These are phyloP conservation scores for Candida boleticola DNA, from an alignment of 805 yeast species.

Conservation along the genomic window DNA sequence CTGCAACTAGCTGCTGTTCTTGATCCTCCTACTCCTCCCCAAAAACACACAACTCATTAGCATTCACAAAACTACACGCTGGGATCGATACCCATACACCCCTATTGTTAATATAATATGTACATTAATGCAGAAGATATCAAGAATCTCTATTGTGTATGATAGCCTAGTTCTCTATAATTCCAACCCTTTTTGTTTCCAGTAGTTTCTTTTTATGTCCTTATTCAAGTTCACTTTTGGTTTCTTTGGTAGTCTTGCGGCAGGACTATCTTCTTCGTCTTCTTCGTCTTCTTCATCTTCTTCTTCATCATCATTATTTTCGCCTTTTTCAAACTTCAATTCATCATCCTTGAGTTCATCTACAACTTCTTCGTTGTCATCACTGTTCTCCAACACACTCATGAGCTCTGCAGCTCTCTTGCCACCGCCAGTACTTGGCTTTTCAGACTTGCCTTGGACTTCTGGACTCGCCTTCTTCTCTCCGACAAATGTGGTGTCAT, in stretches of 20 bases:
- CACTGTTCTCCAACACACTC: constrained; percentile 15
- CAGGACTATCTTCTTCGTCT: neutral
- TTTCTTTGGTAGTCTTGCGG: constrained; percentile 10
- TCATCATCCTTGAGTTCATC: constrained; percentile 2
- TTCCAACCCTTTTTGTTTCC: constrained; percentile 43
- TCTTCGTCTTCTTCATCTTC: constrained; percentile 4
- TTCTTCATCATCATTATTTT: constrained; percentile 15
- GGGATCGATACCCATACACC: no score
- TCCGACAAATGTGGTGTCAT: constrained; percentile 11
- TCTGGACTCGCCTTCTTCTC: constrained; percentile 8
- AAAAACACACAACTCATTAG: neutral
- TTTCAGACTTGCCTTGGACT: constrained; percentile 4
- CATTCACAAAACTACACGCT: no score
- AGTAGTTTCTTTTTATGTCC: constrained; percentile 35
- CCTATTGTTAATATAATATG: constrained; percentile 1
- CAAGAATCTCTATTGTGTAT: constrained; percentile 1
- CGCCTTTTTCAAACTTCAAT: no score
- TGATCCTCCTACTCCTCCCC: no score
- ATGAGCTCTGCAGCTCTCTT: constrained; percentile 19
- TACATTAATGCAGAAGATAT: no score
- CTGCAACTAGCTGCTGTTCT: constrained; percentile 6
- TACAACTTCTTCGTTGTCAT: constrained; percentile 16
- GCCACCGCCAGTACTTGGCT: constrained; percentile 4
- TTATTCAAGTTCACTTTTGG: constrained; percentile 26
- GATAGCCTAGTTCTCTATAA: constrained; percentile 12